Evolutionary conservation across 176 grass and related monocot species (phyloP).

Genomic region (Themeda triandra): DNA sequence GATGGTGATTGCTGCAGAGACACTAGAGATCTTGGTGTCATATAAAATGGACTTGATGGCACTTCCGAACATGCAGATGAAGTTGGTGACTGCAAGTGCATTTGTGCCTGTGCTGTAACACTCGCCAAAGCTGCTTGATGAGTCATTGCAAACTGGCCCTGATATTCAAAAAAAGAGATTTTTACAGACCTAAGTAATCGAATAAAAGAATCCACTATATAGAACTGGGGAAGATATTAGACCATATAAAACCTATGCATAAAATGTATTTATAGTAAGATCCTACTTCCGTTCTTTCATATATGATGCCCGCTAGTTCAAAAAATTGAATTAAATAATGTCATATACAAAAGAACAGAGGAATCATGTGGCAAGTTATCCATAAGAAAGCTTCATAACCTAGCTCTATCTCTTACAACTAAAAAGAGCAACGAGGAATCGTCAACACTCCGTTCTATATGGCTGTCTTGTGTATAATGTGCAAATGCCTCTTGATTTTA

Average conservation of each 20-base stretch:
- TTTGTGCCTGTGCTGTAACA: slow-evolving; percentile 94
- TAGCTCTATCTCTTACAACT: background rate
- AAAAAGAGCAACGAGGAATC: background rate
- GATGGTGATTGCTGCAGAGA: slow-evolving; percentile 43
- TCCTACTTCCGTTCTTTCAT: background rate
- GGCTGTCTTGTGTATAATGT: background rate
- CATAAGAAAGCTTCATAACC: background rate
- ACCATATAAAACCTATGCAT: background rate
- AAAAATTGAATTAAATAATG: background rate
- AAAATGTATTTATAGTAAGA: slow-evolving; percentile 1
- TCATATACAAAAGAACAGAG: background rate
- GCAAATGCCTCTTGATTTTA: background rate
- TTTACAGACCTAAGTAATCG: slow-evolving; percentile 26
- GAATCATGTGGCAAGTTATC: background rate
- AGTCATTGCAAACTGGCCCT: slow-evolving; percentile 96
- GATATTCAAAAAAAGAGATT: slow-evolving; percentile 33
- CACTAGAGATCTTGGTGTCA: slow-evolving; percentile 50
- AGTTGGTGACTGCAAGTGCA: slow-evolving; percentile 78
- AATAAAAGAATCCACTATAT: slow-evolving; percentile 12
- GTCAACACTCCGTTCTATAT: background rate
- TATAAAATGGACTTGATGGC: slow-evolving; percentile 54
- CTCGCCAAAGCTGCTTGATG: slow-evolving; percentile 97
- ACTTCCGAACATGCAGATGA: slow-evolving; percentile 60
- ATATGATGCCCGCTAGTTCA: background rate
- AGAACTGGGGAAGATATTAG: slow-evolving; percentile 12